Evolutionary conservation across 1,284 basidiomycete species (phyloP).

Genomic region (Neonothopanus nambi): DNA sequence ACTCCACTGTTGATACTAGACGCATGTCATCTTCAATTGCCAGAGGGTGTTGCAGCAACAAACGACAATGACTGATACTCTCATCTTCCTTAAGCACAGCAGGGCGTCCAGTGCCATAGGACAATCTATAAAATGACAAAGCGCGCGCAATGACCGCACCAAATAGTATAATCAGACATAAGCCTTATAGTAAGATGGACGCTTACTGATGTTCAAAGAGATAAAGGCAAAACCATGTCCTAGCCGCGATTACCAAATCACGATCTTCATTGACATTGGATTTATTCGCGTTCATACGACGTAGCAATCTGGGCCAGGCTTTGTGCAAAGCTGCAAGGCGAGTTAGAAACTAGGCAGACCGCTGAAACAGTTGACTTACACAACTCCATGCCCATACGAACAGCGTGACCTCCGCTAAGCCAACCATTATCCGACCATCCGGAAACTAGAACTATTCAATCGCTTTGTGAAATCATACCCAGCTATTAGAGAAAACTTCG

Average conservation of each 20-base stretch:
- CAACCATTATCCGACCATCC: slow-evolving; percentile 93
- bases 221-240: slow-evolving; percentile 90
- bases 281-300: slow-evolving; percentile 70
- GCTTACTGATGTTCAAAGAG: slow-evolving; percentile 90
- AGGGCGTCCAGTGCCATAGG: slow-evolving; percentile 90
- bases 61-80: slow-evolving; percentile 78
- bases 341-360: slow-evolving; percentile 3
- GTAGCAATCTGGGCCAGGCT: slow-evolving; percentile 82
- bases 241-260: slow-evolving; percentile 75
- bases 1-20: slow-evolving; percentile 88
- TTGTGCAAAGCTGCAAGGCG: slow-evolving; percentile 73
- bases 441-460: slow-evolving; percentile 70
- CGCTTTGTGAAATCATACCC: slow-evolving; percentile 10
- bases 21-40: slow-evolving; percentile 92
- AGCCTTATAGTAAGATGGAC: not conserved
- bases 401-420: slow-evolving; percentile 83
- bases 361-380: slow-evolving; percentile 45
- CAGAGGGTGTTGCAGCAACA: slow-evolving; percentile 84
- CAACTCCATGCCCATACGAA: slow-evolving; percentile 90
- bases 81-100: slow-evolving; percentile 92
- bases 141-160: too few relatives aligned
- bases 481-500: not conserved
- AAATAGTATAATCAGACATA: not conserved
- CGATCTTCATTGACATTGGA: slow-evolving; percentile 66
- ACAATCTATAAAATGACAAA: slow-evolving; percentile 55